Conservation (phyloP, 257 asterid species). For the Scutellaria barbata region DNA sequence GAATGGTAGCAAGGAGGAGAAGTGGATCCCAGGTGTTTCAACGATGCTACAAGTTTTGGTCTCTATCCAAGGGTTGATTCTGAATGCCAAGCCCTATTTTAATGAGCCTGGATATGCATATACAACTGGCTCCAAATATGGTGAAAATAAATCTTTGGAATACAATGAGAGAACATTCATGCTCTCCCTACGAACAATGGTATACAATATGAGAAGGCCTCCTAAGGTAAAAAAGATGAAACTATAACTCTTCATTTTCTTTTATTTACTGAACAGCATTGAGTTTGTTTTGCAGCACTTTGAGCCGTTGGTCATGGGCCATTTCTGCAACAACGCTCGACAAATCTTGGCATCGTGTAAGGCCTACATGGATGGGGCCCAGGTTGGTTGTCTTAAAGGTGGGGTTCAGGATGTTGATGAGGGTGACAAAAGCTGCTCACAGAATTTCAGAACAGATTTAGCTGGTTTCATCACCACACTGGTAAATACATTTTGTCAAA, state of each 20-base stretch:
- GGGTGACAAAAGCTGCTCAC: constrained; percentile 80
- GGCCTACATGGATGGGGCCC: constrained; percentile 85
- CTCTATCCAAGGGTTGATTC: constrained; percentile 87
- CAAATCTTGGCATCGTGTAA: constrained; percentile 75
- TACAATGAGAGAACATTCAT: constrained; percentile 78
- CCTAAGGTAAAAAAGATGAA: constrained; percentile 62
- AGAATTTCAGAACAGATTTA: constrained; percentile 47
- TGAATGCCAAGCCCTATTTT: constrained; percentile 84
- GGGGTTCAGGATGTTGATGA: constrained; percentile 86
- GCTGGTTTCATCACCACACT: constrained; percentile 55
- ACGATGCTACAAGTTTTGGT: constrained; percentile 93
- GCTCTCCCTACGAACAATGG: constrained; percentile 78
- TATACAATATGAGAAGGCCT: constrained; percentile 70
- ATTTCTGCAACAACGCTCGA: constrained; percentile 60
- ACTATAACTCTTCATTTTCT: no score
- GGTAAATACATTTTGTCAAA: constrained; percentile 51
- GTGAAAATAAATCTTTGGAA: constrained; percentile 53
- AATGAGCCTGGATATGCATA: constrained; percentile 82
- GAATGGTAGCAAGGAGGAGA: constrained; percentile 73
- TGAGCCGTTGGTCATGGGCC: constrained; percentile 70
- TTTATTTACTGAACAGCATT: no score
- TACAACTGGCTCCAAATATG: constrained; percentile 51
- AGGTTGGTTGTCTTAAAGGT: constrained; percentile 85
- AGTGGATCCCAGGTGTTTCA: constrained; percentile 75
- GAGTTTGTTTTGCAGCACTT: constrained; percentile 54